phyloP scores from a whole-genome alignment of 129 eudicot genomes.

The Heracleum sosnowskyi region DNA sequence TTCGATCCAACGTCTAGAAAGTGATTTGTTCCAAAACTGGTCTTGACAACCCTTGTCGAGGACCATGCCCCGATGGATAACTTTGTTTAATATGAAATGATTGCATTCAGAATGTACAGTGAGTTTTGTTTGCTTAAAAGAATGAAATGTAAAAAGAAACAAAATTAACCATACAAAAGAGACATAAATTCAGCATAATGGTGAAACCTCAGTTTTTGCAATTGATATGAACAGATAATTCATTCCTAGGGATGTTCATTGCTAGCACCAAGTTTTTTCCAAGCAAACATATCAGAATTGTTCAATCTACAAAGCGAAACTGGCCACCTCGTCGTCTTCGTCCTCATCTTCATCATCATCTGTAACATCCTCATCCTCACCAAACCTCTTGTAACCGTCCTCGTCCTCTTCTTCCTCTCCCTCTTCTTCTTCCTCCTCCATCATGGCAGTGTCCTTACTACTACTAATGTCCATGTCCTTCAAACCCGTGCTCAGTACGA shows the following conservation, averaged over 20 bases:
- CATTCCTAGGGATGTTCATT: neutral
- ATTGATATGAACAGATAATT: neutral
- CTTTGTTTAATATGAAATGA: too few species aligned
- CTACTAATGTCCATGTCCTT: slow-evolving; percentile 34
- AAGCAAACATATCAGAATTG: neutral
- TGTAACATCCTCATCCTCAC: slow-evolving; percentile 36
- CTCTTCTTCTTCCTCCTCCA: slow-evolving; percentile 49
- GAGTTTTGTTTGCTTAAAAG: neutral
- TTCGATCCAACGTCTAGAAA: too few species aligned
- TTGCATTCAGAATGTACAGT: neutral
- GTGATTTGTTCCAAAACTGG: too few species aligned
- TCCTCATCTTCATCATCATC: slow-evolving; percentile 38
- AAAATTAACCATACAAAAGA: neutral
- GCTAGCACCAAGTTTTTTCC: slow-evolving; percentile 5
- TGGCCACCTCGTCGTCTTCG: slow-evolving; percentile 52
- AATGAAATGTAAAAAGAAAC: neutral
- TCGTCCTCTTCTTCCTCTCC: slow-evolving; percentile 32
- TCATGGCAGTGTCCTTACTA: slow-evolving; percentile 22
- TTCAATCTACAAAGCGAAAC: slow-evolving; percentile 36
- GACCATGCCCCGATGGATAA: too few species aligned
- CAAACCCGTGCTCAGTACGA: slow-evolving; percentile 78
- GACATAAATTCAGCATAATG: neutral
- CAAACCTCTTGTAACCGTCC: slow-evolving; percentile 25
- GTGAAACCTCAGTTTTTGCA: neutral
- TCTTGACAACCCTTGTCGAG: too few species aligned